Conservation (phyloP, 805 yeast genomes). For the Kazachstania africana region DNA sequence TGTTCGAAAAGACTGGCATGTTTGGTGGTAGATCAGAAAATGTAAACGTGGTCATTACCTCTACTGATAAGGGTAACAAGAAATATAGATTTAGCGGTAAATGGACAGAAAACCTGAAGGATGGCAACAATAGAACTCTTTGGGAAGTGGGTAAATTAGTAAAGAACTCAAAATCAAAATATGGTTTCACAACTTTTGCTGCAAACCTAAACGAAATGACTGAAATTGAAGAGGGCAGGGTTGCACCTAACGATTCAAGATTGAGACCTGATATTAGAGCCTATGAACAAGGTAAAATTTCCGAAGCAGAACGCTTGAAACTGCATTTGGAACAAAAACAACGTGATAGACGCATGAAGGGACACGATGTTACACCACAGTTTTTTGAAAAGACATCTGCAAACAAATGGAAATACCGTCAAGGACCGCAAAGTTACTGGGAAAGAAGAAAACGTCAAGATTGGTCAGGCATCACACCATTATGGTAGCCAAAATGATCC, state of each 20-base stretch:
- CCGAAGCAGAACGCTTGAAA: conserved; percentile 62
- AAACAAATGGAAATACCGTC: conserved; percentile 42
- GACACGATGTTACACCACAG: conserved; percentile 41
- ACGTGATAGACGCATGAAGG: conserved; percentile 56
- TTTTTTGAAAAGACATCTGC: conserved; percentile 41
- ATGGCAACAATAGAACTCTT: conserved; percentile 30
- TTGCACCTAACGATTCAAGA: conserved; percentile 86
- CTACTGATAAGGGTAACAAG: conserved; percentile 11
- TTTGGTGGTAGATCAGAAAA: conserved; percentile 74
- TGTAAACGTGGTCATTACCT: conserved; percentile 29
- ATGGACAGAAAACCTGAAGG: conserved; percentile 65
- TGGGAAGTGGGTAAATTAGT: conserved; percentile 69
- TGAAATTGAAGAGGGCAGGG: conserved; percentile 42
- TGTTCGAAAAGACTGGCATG: conserved; percentile 74
- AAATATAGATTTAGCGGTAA: conserved; percentile 40
- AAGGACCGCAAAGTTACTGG: conserved; percentile 68
- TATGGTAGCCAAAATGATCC: conserved; percentile 41
- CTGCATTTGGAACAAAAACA: conserved; percentile 65
- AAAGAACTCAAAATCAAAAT: conserved; percentile 46
- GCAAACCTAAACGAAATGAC: conserved; percentile 76
- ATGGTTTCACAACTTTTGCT: conserved; percentile 78
- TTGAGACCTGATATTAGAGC: conserved; percentile 72
- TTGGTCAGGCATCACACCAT: conserved; percentile 43
- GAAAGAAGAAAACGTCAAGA: conserved; percentile 50
- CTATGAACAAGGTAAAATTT: conserved; percentile 60